These are phyloP conservation scores for Calonectria multiphialidica DNA, from an alignment of 2,329 filamentous ascomycete species.

Conservation along the genomic window DNA sequence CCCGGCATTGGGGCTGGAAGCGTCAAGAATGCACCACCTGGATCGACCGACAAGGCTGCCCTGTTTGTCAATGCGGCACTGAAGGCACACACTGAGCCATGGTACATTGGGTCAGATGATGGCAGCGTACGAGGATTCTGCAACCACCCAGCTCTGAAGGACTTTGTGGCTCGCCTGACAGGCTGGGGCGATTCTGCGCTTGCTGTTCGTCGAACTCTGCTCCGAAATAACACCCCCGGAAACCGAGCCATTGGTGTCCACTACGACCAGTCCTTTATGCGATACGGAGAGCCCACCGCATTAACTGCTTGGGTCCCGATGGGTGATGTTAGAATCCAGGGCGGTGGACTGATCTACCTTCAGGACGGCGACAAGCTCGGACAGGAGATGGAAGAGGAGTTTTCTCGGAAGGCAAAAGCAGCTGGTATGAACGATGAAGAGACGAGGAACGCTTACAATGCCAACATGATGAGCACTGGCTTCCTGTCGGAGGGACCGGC, in stretches of 20 bases:
- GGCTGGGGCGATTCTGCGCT: conserved; percentile 66
- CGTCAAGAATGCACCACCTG: conserved; percentile 58
- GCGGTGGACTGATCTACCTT: conserved; percentile 71
- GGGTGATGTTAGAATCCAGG: conserved; percentile 64
- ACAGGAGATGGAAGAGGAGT: conserved; percentile 61
- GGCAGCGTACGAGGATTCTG: conserved; percentile 53
- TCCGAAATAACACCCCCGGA: conserved; percentile 68
- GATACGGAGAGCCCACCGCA: conserved; percentile 66
- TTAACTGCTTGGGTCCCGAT: conserved; percentile 71
- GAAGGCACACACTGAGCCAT: conserved; percentile 63
- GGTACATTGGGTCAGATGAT: conserved; percentile 53
- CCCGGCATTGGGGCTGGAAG: conserved; percentile 62
- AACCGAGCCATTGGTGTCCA: conserved; percentile 71
- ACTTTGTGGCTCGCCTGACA: conserved; percentile 63
- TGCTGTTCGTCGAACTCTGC: conserved; percentile 55
- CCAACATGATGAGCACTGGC: conserved; percentile 70
- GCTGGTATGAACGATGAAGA: conserved; percentile 66
- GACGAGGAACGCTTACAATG: conserved; percentile 64
- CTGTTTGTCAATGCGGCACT: conserved; percentile 56
- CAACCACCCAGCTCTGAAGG: conserved; percentile 61
- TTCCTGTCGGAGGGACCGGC: conserved; percentile 64
- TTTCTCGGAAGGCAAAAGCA: conserved; percentile 60
- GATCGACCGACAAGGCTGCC: conserved; percentile 44
- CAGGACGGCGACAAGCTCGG: conserved; percentile 58
- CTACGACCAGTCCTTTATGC: conserved; percentile 71